A percentile compares a stretch with the other conserved stretches of the same genome.
phyloP scores from a whole-genome alignment of 768 basidiomycete genomes.

The Boletus patriciae region DNA sequence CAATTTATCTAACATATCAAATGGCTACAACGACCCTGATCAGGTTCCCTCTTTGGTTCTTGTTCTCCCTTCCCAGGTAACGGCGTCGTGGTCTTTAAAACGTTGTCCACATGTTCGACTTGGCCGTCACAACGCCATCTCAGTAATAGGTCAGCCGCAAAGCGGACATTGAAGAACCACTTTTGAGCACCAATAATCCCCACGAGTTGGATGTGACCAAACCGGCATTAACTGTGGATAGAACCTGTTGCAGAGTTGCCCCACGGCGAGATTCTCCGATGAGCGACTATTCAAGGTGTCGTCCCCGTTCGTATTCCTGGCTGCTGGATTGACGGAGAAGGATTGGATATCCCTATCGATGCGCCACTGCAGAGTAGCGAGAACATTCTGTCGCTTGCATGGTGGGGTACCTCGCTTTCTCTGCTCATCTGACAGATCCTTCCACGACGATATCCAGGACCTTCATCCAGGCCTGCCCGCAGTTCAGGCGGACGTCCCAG shows the following conservation, averaged over 20 bases:
- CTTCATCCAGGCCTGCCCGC: constrained; percentile 40
- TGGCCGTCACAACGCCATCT: constrained; percentile 9
- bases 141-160: constrained; percentile 19
- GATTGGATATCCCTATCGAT: constrained; percentile 12
- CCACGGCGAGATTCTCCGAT: constrained; percentile 27
- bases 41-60: constrained; percentile 11
- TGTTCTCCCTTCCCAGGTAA: constrained; percentile 5
- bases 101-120: constrained; percentile 2
- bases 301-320: constrained; percentile 19
- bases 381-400: constrained; percentile 35
- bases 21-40: constrained; percentile 5
- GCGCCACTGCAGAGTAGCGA: constrained; percentile 27
- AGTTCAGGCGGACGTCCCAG: constrained; percentile 49
- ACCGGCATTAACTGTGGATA: constrained; percentile 19
- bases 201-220: constrained; percentile 1
- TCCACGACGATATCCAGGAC: constrained; percentile 44
- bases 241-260: constrained; percentile 24
- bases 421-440: constrained; percentile 30
- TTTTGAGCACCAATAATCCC: constrained; percentile 1
- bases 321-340: constrained; percentile 26
- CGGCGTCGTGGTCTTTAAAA: constrained; percentile 10
- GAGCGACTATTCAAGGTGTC: constrained; percentile 23
- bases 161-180: constrained; percentile 19
- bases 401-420: constrained; percentile 22
- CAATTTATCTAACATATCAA: constrained; percentile 13